Base-by-base conservation (phyloP, 1,284 basidiomycete species). In the Leccinum subrobustum region DNA sequence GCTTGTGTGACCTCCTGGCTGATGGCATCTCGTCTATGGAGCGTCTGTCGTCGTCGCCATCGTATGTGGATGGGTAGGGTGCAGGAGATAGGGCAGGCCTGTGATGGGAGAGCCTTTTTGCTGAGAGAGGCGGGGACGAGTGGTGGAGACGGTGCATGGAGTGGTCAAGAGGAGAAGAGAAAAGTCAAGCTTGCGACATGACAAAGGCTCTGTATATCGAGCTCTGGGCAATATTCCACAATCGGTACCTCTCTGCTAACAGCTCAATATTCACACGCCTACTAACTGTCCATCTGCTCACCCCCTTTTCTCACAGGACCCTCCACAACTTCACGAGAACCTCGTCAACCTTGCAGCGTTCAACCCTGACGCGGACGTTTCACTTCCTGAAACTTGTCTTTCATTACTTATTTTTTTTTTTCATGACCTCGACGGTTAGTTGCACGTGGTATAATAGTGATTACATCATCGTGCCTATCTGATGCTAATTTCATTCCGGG, bases 191-290 rank as follows among this genome's bases (percentile, higher is more conserved):
- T 66, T 70, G 74, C 68, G 64, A 73, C 72, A 73, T 73, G 71
- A 73, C 71, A 73, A 73, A 73, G 71, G 74, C 73, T 65, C 69
- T 68, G 71, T 76, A 73, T 75, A 73, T 73, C 72, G 74, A 72
- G 72, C 72, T 72, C 73, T 71, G 69, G 69, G 64, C 72, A 73
- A 75, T 75, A 75, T 73, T 74, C 71, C 72, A 74, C 74, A 73
- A 47, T 75, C 74, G 70, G 71, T 72, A 73, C 63, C 68, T 73
- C 64, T 70, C 62, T 73, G 65, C 63, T 64, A 74, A 71, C 51
- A 55, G 58, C 57, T 44, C 60, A 47, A 65, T 54, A 56, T 73
- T 72, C 71, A 68, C 71, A 75, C 74, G 71, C 53, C 52, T 60
- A 55, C 56, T 47, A 52, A 52, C 53, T 23, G 52, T 48, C 31